These are phyloP conservation scores for Saccharomycopsis olivae DNA, from an alignment of 805 yeast species.

Conservation along the genomic window DNA sequence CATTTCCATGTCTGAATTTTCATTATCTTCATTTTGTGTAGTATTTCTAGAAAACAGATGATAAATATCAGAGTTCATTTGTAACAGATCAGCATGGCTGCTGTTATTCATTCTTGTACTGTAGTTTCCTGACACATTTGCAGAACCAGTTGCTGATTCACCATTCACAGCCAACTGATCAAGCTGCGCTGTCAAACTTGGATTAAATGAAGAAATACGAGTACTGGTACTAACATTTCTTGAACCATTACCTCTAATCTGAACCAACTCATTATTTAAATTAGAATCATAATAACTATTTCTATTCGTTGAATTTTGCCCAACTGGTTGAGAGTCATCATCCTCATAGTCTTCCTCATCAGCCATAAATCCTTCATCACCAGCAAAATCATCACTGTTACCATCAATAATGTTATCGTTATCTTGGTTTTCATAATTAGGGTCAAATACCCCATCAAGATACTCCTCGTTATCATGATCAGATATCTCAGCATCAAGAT, in stretches of 20 bases:
- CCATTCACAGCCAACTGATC: no score
- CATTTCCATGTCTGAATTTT: conserved; percentile 14
- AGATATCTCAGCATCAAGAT: conserved; percentile 23
- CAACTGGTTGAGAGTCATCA: not conserved
- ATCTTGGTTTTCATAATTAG: no score
- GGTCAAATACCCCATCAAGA: conserved; percentile 5
- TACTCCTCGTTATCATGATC: conserved; percentile 12
- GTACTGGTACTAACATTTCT: conserved; percentile 17
- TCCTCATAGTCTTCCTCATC: conserved; percentile 15
- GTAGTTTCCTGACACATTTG: no score
- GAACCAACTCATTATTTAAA: conserved; percentile 4
- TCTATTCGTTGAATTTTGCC: not conserved
- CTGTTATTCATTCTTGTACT: no score
- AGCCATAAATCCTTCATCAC: conserved; percentile 14
- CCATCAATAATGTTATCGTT: no score
- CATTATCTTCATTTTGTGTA: conserved; percentile 9
- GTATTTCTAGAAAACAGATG: conserved; percentile 14
- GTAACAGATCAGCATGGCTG: conserved; percentile 5
- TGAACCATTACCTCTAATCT: conserved; percentile 1
- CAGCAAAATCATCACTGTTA: conserved; percentile 17
- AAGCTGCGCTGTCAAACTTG: not conserved
- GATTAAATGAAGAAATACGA: conserved; percentile 13
- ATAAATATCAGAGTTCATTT: conserved; percentile 1
- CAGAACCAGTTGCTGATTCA: no score
- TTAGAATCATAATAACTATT: conserved; percentile 1